Conservation (phyloP, 768 basidiomycete species). For the Pulveroboletus sp. region DNA sequence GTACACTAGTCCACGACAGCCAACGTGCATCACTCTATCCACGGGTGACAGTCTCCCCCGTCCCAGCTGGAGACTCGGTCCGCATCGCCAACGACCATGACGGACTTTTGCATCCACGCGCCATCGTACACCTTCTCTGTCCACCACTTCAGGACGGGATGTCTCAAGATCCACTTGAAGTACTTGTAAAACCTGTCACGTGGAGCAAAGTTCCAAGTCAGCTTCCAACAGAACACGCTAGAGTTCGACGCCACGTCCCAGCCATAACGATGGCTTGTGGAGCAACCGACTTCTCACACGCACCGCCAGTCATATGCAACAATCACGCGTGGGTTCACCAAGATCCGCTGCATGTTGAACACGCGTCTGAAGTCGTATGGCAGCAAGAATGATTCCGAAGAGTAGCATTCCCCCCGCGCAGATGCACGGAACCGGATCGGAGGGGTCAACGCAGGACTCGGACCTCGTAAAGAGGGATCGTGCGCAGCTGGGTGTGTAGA, state of each 20-base stretch:
- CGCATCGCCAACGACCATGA: slow-evolving; percentile 35
- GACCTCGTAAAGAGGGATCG: slow-evolving; percentile 9
- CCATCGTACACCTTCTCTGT: slow-evolving; percentile 34
- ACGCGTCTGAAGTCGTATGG: slow-evolving; percentile 41
- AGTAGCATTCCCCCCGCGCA: slow-evolving; percentile 15
- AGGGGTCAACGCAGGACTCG: slow-evolving; percentile 18
- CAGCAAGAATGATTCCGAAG: slow-evolving; percentile 37
- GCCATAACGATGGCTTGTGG: too few species aligned
- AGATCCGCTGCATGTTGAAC: slow-evolving; percentile 35
- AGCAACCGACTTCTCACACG: neutral
- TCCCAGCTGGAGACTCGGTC: slow-evolving; percentile 19
- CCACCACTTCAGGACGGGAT: slow-evolving; percentile 39
- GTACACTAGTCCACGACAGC: too few species aligned
- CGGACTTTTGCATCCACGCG: slow-evolving; percentile 34
- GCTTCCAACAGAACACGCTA: too few species aligned
- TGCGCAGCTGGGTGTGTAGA: slow-evolving; percentile 11
- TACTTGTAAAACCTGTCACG: slow-evolving; percentile 26
- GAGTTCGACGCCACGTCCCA: too few species aligned
- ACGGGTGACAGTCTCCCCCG: slow-evolving; percentile 23
- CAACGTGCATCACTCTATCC: neutral
- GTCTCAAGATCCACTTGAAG: slow-evolving; percentile 35
- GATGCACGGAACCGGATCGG: slow-evolving; percentile 16
- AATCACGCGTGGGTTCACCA: slow-evolving; percentile 37
- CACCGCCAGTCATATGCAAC: slow-evolving; percentile 27
- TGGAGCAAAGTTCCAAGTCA: slow-evolving; percentile 1